Base-by-base conservation (phyloP, 1,139 yeast species). In the Pichia sp. region DNA sequence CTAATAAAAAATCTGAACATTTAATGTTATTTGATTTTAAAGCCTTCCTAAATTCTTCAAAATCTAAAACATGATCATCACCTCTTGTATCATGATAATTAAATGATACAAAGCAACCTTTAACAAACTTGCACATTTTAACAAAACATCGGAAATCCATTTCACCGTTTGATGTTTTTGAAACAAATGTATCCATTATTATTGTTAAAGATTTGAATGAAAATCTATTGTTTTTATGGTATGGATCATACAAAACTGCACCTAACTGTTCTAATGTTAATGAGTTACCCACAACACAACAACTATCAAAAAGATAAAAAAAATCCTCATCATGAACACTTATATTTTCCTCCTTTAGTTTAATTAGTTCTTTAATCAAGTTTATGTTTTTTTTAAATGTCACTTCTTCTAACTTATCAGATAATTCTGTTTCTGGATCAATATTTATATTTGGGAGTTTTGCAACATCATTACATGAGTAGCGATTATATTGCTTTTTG, bases 31-130 rank as follows among this genome's bases (percentile, higher is more conserved):
- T 65, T 36, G 58, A 53, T 25, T 45, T 42, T 19, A 66, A 53
- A 3, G 67, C 64, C 42, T 50, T 55, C 18, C 50, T 49, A 41
- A 66, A 65, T 48, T 65, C 68, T 3, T 57, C 54, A 28, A 62
- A 56, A 31, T 61, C 63, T 28, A 66, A 51, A 30, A 50, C 49
- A 45, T 62, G 61, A 44, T 52, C 53, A 27, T 31, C 28, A 8
- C 54, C 53, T 13, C 65, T 57, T 5, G 48, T 51, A 51, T 65
- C 68, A 50, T 64, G 62, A 53, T 56, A 61, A 16, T 56, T 56
- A 49, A 65, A 65, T 11, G 66, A 62, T 3, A 56, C 59, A 48
- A 54, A 60, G 53, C 68, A 65, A 3, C 67, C 67, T 48, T 64
- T 62, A 22, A 65, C 36, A 49, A 65, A 66, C 10, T 50, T 53